A percentile compares a stretch with the other conserved stretches of the same genome.
Evolutionary conservation across 2,329 filamentous ascomycete species (phyloP).

Genomic region (Xylariaceae sp.): DNA sequence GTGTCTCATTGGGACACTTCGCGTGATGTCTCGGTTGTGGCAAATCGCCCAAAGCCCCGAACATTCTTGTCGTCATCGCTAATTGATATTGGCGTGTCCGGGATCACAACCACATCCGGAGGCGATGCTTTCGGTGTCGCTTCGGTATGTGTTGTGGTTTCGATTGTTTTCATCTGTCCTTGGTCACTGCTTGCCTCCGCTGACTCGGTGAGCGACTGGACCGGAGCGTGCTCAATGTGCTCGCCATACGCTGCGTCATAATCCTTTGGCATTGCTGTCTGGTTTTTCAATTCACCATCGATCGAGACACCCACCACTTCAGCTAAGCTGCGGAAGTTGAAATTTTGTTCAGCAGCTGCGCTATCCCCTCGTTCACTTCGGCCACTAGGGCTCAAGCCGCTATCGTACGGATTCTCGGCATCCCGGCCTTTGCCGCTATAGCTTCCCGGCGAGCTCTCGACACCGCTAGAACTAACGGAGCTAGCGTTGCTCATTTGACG

Average conservation of each 20-base stretch:
- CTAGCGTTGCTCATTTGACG: conserved; percentile 85
- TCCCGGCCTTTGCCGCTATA: conserved; percentile 40
- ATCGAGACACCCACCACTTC: conserved; percentile 71
- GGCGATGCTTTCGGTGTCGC: conserved; percentile 26
- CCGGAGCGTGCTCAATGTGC: conserved; percentile 35
- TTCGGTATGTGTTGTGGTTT: conserved; percentile 19
- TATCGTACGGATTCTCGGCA: conserved; percentile 48
- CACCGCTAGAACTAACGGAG: conserved; percentile 71
- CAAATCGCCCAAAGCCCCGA: conserved; percentile 43
- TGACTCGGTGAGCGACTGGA: conserved; percentile 14
- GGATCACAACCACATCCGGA: conserved; percentile 47
- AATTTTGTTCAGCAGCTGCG: conserved; percentile 67
- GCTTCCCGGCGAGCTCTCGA: conserved; percentile 60
- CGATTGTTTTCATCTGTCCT: conserved; percentile 14
- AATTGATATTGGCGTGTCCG: conserved; percentile 43
- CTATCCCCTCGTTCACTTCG: conserved; percentile 49
- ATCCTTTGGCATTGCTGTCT: conserved; percentile 37
- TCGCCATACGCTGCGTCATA: conserved; percentile 31
- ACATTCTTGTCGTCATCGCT: conserved; percentile 35
- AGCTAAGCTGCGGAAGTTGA: conserved; percentile 85
- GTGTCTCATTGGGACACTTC: conserved; percentile 34
- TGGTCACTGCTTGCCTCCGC: conserved; percentile 12
- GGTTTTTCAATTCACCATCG: conserved; percentile 38
- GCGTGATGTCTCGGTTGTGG: conserved; percentile 35
- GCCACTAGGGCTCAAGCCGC: conserved; percentile 49